A percentile compares a stretch with the other conserved stretches of the same genome.
These are phyloP conservation scores for Gentiana macrophylla DNA, from an alignment of 257 asterid genomes.

Conservation along the genomic window DNA sequence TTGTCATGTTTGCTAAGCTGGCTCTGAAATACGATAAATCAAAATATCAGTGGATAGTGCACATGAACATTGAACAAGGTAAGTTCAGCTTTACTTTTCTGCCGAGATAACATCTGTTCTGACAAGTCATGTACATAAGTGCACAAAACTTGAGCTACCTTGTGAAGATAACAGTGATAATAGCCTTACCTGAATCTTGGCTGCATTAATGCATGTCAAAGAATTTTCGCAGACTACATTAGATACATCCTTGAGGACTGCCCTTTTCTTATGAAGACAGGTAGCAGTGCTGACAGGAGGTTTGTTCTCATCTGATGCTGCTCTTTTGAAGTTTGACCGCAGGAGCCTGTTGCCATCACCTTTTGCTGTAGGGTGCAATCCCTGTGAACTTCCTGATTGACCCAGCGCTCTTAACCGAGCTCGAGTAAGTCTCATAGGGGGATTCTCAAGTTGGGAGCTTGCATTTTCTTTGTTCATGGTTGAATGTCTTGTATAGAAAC, in stretches of 20 bases:
- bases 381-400: slow-evolving; percentile 56
- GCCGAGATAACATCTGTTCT: too few species aligned
- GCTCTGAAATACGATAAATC: slow-evolving; percentile 6
- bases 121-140: too few species aligned
- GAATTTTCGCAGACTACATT: slow-evolving; percentile 45
- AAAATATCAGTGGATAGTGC: too few species aligned
- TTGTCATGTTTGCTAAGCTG: slow-evolving; percentile 34
- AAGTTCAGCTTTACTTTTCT: too few species aligned
- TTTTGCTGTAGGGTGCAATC: slow-evolving; percentile 46
- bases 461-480: slow-evolving; percentile 51
- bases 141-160: not conserved
- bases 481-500: slow-evolving; percentile 19
- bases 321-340: slow-evolving; percentile 52
- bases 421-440: slow-evolving; percentile 57
- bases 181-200: slow-evolving; percentile 41
- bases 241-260: slow-evolving; percentile 78
- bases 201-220: slow-evolving; percentile 33
- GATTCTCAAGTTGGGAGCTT: slow-evolving; percentile 26
- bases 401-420: slow-evolving; percentile 62
- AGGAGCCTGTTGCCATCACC: slow-evolving; percentile 33
- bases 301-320: slow-evolving; percentile 38
- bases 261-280: slow-evolving; percentile 48
- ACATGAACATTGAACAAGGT: too few species aligned
- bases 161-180: slow-evolving; percentile 1
- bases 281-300: slow-evolving; percentile 23